Conservation (phyloP, 441 rosid genomes). For the Jatropha podagrica region DNA sequence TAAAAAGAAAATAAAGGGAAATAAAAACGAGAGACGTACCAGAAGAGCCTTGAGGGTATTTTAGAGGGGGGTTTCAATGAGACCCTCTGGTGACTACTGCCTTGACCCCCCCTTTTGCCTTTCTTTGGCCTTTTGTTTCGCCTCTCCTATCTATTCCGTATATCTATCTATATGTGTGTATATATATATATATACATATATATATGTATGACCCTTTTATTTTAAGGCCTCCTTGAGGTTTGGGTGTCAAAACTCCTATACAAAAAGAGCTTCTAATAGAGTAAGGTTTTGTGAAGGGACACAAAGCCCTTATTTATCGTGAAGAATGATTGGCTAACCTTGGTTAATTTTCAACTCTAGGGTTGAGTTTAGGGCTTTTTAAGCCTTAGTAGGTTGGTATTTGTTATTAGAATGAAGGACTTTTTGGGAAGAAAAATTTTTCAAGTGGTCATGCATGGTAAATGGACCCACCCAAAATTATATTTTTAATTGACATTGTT, state of each 20-base stretch:
- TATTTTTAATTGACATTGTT: background rate
- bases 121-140: background rate
- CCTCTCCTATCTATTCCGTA: background rate
- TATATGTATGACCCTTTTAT: slow-evolving; percentile 5
- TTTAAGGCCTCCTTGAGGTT: background rate
- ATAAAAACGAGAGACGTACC: slow-evolving; percentile 33
- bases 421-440: slow-evolving; percentile 5
- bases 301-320: slow-evolving; percentile 30
- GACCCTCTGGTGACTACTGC: background rate
- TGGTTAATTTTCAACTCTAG: slow-evolving; percentile 31
- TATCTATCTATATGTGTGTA: background rate
- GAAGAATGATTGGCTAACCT: slow-evolving; percentile 28
- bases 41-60: slow-evolving; percentile 14
- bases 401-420: background rate
- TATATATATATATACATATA: too few species aligned
- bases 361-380: slow-evolving; percentile 28
- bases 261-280: background rate
- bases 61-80: slow-evolving; percentile 14
- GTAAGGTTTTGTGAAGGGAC: slow-evolving; percentile 9
- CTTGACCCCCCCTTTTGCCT: slow-evolving; percentile 2
- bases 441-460: background rate
- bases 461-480: background rate
- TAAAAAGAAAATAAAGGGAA: slow-evolving; percentile 1
- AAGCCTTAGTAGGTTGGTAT: slow-evolving; percentile 3
- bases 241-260: background rate